Evolutionary conservation across 202 grass and related monocot genomes (phyloP).

Genomic region (Bolboschoenoplectus hybrid): DNA sequence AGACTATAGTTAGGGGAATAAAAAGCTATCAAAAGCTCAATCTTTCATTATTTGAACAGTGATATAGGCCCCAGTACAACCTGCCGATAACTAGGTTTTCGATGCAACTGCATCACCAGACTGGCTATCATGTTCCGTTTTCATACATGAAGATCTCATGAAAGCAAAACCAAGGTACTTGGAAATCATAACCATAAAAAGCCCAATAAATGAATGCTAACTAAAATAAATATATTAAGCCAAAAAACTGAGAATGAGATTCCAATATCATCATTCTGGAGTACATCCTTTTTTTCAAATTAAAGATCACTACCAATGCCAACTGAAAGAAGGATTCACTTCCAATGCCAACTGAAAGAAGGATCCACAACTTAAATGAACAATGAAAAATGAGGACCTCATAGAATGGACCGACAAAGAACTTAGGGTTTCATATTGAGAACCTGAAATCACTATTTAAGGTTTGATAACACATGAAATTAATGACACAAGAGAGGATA

Average conservation of each 20-base stretch:
- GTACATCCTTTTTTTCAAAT: not conserved
- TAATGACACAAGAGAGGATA: not conserved
- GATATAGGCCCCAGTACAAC: not conserved
- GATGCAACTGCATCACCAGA: not conserved
- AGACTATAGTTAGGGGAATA: not conserved
- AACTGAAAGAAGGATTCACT: not conserved
- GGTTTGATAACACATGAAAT: not conserved
- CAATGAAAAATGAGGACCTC: not conserved
- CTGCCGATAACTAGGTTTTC: not conserved
- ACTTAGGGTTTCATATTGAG: not conserved
- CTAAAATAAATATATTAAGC: not conserved
- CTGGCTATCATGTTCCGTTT: not conserved
- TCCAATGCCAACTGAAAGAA: not conserved
- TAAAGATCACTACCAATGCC: not conserved
- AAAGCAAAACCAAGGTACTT: not conserved
- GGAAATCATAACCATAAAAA: constrained; percentile 15
- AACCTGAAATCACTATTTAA: not conserved
- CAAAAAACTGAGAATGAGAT: not conserved
- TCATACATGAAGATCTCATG: constrained; percentile 6
- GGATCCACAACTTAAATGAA: not conserved
- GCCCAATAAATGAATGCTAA: not conserved
- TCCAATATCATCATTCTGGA: not conserved
- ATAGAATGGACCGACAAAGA: not conserved
- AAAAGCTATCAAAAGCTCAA: not conserved
- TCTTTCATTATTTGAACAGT: not conserved